Base-by-base conservation (phyloP, 1,139 yeast genomes). In the Pichia sp. region DNA sequence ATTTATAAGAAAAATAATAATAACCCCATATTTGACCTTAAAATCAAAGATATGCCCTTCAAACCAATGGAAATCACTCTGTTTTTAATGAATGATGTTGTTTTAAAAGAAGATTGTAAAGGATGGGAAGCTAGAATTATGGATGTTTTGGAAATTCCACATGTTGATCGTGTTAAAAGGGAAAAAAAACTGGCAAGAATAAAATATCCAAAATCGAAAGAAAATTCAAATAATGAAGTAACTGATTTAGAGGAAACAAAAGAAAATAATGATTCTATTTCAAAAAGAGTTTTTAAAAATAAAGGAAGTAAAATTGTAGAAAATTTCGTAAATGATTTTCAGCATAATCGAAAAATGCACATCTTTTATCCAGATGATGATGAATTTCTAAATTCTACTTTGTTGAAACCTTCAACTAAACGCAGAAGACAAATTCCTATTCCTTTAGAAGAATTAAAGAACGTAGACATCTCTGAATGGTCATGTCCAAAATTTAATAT, bases 121-220 rank as follows among this genome's bases (percentile, higher is more conserved):
- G n/a, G n/a, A 3, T 42, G 46, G 46, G 40, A 38, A 30, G 6
- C 10, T 4, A 16, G 6, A 10, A 30, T 42, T n/a, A 25, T 38
- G 7, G 25, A 37, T 16, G 26, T 14, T 10, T 33, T 42, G 8
- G 14, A 32, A 35, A 37, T 38, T n/a, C 37, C 42, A 2, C 10
- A 14, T 10, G 14, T 28, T 9, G 25, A 36, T 19, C 23, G 31
- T n/a, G n/a, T n/a, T n/a, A n/a, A n/a, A n/a, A n/a, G n/a, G n/a
- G n/a, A n/a, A n/a, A 22, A 6, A 10, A 31, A 23, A 21, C 3
- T 15, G 1, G 21, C 19, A 9, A 22, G 22, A 22, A 11, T 15
- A 5, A 20, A 34, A 13, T 11, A 6, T 14, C 6, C 15, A 11
- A 15, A 31, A 5, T 16, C 6, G 13, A 31, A 8, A 11, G 18